Conservation (phyloP, 768 basidiomycete species). For the Pleurotus tuoliensis region DNA sequence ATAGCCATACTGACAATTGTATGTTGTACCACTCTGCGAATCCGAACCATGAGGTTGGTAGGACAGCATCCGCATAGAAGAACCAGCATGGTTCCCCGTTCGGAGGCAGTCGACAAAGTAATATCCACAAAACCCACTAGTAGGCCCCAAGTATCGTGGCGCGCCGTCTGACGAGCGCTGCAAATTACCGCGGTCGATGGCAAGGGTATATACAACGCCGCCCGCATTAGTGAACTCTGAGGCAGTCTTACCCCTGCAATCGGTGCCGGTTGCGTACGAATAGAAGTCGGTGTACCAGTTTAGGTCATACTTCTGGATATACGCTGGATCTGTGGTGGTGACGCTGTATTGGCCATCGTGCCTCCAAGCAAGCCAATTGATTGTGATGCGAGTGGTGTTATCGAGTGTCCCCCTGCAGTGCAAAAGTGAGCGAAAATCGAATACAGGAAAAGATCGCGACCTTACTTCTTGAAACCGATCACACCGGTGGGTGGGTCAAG, state of each 20-base stretch:
- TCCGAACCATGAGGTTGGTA: background rate
- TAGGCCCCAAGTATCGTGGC: no score
- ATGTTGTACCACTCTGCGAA: background rate
- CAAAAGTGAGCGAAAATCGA: background rate
- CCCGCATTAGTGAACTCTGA: background rate
- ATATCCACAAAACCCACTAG: no score
- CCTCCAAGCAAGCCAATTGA: background rate
- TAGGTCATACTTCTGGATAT: background rate
- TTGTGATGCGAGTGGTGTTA: background rate
- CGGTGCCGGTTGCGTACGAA: background rate
- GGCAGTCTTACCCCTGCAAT: background rate
- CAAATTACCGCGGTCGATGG: no score
- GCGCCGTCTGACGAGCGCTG: no score
- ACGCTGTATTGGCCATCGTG: background rate
- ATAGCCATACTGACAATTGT: background rate
- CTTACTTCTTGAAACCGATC: conserved; percentile 3
- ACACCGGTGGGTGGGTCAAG: background rate
- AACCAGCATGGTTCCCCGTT: background rate
- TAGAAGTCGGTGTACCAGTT: conserved; percentile 3
- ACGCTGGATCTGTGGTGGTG: background rate
- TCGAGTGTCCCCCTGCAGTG: background rate
- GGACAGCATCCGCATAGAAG: background rate
- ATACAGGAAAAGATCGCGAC: no score
- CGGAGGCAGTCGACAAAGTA: no score
- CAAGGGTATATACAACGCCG: no score